Evolutionary conservation across 1,284 basidiomycete genomes (phyloP).

Genomic region (Ustilago trichophora): DNA sequence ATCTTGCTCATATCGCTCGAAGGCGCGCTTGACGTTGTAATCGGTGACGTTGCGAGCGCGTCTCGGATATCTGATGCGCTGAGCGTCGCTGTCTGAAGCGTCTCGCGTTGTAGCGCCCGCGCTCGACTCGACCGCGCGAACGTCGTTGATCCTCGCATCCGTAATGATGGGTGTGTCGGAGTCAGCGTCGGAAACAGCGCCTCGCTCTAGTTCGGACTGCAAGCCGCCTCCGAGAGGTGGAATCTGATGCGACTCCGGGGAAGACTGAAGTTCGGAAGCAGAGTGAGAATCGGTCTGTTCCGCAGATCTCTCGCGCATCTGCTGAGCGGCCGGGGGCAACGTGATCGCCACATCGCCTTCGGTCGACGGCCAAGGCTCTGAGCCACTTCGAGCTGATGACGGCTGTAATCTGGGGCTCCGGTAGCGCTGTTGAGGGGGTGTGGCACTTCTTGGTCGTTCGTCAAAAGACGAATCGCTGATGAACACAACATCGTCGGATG

Average conservation of each 20-base stretch:
- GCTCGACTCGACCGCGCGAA: conserved; percentile 6
- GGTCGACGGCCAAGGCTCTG: background rate
- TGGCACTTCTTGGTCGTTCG: background rate
- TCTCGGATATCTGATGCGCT: conserved; percentile 22
- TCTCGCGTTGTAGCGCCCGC: conserved; percentile 4
- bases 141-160: conserved; percentile 2
- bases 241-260: background rate
- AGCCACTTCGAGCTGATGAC: no score
- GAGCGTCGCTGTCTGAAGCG: conserved; percentile 16
- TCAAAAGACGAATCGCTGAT: conserved; percentile 14
- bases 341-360: background rate
- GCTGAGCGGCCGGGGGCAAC: background rate
- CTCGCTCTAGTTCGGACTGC: background rate
- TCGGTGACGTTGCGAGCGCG: conserved; percentile 29
- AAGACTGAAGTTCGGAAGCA: background rate
- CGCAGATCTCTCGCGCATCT: background rate
- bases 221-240: background rate
- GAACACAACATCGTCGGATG: conserved; percentile 7
- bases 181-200: background rate
- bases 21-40: conserved; percentile 28
- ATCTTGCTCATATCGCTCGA: conserved; percentile 11
- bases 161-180: conserved; percentile 10
- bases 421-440: background rate
- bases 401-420: no score
- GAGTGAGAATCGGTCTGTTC: background rate